phyloP scores from a whole-genome alignment of 2,329 filamentous ascomycete species.

The Ceratocystiopsis brevicomis region DNA sequence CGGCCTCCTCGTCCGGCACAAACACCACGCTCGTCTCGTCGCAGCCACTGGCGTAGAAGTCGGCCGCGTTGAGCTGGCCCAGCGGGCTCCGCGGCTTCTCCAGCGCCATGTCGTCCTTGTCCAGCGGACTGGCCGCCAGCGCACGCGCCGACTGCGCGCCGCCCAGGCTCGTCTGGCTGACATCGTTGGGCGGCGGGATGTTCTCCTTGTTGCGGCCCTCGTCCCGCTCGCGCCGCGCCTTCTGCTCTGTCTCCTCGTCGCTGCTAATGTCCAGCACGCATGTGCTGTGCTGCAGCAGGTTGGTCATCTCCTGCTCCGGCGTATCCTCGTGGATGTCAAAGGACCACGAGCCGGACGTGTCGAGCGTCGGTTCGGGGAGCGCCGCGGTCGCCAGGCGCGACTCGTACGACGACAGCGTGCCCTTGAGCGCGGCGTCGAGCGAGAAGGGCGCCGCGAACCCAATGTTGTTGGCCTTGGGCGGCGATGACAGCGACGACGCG shows the following conservation, averaged over 20 bases:
- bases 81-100: conserved; percentile 48
- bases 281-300: conserved; percentile 80
- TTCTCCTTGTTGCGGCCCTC: conserved; percentile 79
- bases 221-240: conserved; percentile 29
- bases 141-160: neutral
- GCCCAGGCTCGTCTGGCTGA: conserved; percentile 33
- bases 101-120: conserved; percentile 36
- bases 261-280: conserved; percentile 75
- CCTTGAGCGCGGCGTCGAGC: conserved; percentile 65
- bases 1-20: conserved; percentile 17
- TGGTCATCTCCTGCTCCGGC: conserved; percentile 75
- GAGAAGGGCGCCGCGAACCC: conserved; percentile 50
- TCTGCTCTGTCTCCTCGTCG: conserved; percentile 54
- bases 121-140: neutral
- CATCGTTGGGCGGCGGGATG: conserved; percentile 52
- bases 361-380: too few relatives aligned
- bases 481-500: conserved; percentile 37
- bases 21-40: conserved; percentile 39
- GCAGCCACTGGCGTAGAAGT: conserved; percentile 49
- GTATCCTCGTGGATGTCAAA: conserved; percentile 94
- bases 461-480: conserved; percentile 43
- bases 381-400: conserved; percentile 10
- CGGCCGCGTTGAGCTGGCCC: conserved; percentile 45
- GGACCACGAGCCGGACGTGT: conserved; percentile 40
- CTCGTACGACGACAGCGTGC: conserved; percentile 47